A percentile compares a stretch with the other conserved stretches of the same genome.
phyloP scores from a whole-genome alignment of 306 rosid species.

The Inga leiocalycina region DNA sequence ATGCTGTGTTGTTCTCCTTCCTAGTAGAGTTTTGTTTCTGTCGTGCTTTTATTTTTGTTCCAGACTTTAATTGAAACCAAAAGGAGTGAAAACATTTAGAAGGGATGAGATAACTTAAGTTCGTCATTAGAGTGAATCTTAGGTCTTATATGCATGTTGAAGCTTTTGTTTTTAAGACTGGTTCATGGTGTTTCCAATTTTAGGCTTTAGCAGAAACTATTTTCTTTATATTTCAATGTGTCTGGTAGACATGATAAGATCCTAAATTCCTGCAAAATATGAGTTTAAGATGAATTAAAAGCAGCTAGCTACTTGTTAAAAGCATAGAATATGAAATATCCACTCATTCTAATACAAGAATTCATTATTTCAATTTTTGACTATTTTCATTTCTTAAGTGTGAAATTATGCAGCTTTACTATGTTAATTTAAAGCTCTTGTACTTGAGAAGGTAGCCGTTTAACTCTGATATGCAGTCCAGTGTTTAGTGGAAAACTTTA shows the following conservation, averaged over 20 bases:
- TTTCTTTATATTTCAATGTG: neutral
- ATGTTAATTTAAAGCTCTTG: neutral
- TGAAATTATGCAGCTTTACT: neutral
- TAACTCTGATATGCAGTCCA: neutral
- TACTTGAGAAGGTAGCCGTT: neutral
- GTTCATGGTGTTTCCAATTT: neutral
- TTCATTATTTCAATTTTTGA: neutral
- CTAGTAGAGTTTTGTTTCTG: neutral
- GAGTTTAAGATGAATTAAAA: neutral
- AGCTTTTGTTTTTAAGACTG: neutral
- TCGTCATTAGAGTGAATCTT: neutral
- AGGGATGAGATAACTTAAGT: neutral
- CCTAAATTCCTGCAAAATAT: neutral
- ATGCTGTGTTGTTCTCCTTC: neutral
- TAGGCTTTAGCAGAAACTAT: neutral
- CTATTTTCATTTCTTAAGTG: neutral
- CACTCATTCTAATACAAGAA: neutral
- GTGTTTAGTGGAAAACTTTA: neutral
- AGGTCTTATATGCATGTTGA: neutral
- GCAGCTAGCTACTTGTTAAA: neutral
- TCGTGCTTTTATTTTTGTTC: neutral
- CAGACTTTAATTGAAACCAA: conserved; percentile 1
- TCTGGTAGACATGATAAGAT: neutral
- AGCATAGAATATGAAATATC: neutral
- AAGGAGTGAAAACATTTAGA: neutral